Percentiles rank a stretch among this genome's conserved stretches.
Conservation (phyloP, 257 asterid species). For the Haberlea rhodopensis region DNA sequence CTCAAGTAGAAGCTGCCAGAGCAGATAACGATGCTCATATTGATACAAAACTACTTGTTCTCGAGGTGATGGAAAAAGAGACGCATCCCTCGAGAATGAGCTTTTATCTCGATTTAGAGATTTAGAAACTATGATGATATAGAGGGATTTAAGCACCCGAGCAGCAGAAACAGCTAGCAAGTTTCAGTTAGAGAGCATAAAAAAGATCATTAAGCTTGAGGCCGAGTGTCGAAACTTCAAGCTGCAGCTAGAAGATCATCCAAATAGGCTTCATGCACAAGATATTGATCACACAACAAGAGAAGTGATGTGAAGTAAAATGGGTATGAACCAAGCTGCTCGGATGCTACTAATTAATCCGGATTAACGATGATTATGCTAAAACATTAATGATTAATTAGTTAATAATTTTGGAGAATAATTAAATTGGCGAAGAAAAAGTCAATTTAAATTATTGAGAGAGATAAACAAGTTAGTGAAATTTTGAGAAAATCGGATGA, state of each 20-base stretch:
- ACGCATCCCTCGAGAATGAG: conserved; percentile 43
- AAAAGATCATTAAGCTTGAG: conserved; percentile 59
- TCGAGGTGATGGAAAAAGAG: conserved; percentile 54
- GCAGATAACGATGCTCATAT: conserved; percentile 24
- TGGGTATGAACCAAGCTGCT: conserved; percentile 40
- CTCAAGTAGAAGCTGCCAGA: conserved; percentile 30
- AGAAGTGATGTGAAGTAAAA: conserved; percentile 22
- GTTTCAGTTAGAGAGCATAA: conserved; percentile 56
- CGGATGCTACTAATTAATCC: no score
- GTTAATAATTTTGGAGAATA: no score
- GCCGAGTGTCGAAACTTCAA: conserved; percentile 63
- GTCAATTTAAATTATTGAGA: no score
- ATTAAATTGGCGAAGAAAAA: no score
- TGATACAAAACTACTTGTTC: background rate
- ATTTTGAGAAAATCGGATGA: no score
- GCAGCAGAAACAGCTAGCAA: conserved; percentile 74
- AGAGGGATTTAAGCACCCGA: conserved; percentile 62
- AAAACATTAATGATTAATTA: no score
- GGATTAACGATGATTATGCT: no score
- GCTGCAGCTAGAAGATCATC: conserved; percentile 28
- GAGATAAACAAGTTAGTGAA: no score
- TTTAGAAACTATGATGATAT: conserved; percentile 42
- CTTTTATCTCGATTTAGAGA: conserved; percentile 43
- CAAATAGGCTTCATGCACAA: conserved; percentile 25
- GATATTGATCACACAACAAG: conserved; percentile 31